phyloP scores from a whole-genome alignment of 805 yeast genomes.

The Blastobotrys terrestris region DNA sequence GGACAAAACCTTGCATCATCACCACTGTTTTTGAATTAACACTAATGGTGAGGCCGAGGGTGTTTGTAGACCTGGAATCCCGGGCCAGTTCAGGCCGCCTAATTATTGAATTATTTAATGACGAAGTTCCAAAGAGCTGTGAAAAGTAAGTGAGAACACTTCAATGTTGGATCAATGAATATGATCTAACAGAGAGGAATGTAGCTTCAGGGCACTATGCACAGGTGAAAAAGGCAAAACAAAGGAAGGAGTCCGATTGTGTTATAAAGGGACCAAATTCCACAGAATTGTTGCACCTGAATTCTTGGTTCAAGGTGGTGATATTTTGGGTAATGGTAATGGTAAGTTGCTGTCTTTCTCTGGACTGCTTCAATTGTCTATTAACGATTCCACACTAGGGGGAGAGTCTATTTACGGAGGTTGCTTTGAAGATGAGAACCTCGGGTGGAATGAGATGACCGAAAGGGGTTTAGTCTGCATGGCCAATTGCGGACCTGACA shows the following conservation, averaged over 20 bases:
- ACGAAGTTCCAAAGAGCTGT: slow-evolving; percentile 17
- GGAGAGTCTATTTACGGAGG: slow-evolving; percentile 16
- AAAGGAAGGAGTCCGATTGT: not conserved
- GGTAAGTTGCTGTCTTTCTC: too few relatives aligned
- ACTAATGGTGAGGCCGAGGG: slow-evolving; percentile 10
- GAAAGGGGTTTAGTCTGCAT: slow-evolving; percentile 17
- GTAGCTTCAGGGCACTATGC: slow-evolving; percentile 76
- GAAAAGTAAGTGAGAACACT: slow-evolving; percentile 20
- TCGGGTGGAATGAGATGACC: slow-evolving; percentile 14
- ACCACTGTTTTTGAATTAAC: too few relatives aligned
- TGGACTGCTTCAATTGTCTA: too few relatives aligned
- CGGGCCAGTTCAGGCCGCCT: slow-evolving; percentile 13
- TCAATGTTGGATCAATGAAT: too few relatives aligned
- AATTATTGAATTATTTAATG: slow-evolving; percentile 17
- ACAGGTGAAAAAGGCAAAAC: slow-evolving; percentile 92
- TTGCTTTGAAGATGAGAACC: slow-evolving; percentile 19
- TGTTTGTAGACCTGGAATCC: slow-evolving; percentile 18
- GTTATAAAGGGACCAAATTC: slow-evolving; percentile 71
- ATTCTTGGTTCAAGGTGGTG: slow-evolving; percentile 95
- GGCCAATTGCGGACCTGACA: slow-evolving; percentile 18
- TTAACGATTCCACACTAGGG: too few relatives aligned
- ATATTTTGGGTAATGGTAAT: slow-evolving; percentile 41
- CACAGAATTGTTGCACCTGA: slow-evolving; percentile 87
- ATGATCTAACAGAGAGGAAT: too few relatives aligned
- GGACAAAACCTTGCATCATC: too few relatives aligned